These are phyloP conservation scores for Pilatotrama ljubarskyi DNA, from an alignment of 768 basidiomycete genomes.

Conservation along the genomic window DNA sequence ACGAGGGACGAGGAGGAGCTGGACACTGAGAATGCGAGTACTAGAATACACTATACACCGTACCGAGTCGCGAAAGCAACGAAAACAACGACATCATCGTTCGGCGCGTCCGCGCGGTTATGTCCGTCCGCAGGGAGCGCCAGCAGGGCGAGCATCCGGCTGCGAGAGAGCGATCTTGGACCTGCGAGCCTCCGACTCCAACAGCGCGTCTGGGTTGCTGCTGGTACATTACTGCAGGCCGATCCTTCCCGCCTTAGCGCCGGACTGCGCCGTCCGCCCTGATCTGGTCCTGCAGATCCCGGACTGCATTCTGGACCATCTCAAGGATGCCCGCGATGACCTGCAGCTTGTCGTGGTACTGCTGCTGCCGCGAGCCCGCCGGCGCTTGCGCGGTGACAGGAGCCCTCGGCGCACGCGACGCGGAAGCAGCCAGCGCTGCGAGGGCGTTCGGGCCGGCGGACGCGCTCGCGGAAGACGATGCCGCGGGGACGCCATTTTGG, in stretches of 20 bases:
- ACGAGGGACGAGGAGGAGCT: background rate
- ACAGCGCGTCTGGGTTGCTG: background rate
- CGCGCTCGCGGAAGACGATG: conserved; percentile 4
- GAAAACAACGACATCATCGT: conserved; percentile 21
- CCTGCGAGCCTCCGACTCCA: background rate
- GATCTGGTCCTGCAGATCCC: conserved; percentile 21
- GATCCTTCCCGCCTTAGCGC: conserved; percentile 1
- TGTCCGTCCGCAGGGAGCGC: conserved; percentile 7
- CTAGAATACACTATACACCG: conserved; percentile 16
- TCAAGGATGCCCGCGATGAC: conserved; percentile 20
- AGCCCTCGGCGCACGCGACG: conserved; percentile 19
- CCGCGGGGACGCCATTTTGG: conserved; percentile 15
- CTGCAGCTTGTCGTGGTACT: conserved; percentile 20
- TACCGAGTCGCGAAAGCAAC: conserved; percentile 18
- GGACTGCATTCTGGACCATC: conserved; percentile 19
- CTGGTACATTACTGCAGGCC: background rate
- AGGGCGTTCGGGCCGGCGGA: conserved; percentile 9
- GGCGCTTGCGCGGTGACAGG: conserved; percentile 6
- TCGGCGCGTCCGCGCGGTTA: conserved; percentile 11
- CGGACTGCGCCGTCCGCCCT: conserved; percentile 6
- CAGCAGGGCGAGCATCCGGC: background rate
- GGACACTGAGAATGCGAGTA: background rate
- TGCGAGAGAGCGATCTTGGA: background rate
- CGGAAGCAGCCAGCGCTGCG: conserved; percentile 18
- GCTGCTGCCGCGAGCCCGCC: conserved; percentile 1